A percentile compares a stretch with the other conserved stretches of the same genome.
phyloP scores from a whole-genome alignment of 2,329 filamentous ascomycete genomes.

The Aspergillus eucalypticola region DNA sequence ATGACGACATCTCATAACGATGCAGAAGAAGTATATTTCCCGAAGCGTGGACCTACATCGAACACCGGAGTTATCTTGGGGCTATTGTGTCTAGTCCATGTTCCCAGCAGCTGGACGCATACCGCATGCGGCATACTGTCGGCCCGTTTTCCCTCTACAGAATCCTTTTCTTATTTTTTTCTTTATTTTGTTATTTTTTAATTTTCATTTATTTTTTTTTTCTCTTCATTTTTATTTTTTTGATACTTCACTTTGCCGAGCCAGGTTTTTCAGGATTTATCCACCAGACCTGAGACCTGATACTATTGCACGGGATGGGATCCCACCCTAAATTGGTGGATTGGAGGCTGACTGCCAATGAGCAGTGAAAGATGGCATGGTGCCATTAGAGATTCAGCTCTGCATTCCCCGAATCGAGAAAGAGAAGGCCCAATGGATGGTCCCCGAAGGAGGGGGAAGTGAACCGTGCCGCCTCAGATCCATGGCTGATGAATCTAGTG shows the following conservation, averaged over 20 bases:
- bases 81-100: slow-evolving; percentile 11
- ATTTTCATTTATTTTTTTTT: neutral
- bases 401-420: slow-evolving; percentile 18
- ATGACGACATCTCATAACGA: slow-evolving; percentile 17
- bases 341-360: slow-evolving; percentile 20
- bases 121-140: slow-evolving; percentile 15
- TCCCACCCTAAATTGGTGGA: slow-evolving; percentile 12
- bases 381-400: slow-evolving; percentile 16
- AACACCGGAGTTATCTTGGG: slow-evolving; percentile 13
- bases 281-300: slow-evolving; percentile 1
- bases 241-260: neutral
- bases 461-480: slow-evolving; percentile 13
- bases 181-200: too few species aligned
- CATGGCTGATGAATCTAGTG: slow-evolving; percentile 10
- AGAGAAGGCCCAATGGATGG: slow-evolving; percentile 18
- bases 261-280: neutral
- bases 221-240: neutral
- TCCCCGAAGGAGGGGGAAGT: slow-evolving; percentile 2
- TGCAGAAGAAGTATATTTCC: slow-evolving; percentile 17
- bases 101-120: slow-evolving; percentile 11
- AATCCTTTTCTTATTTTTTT: too few species aligned
- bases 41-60: slow-evolving; percentile 20
- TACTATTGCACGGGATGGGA: slow-evolving; percentile 12
- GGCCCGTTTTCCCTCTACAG: slow-evolving; percentile 7
- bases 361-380: slow-evolving; percentile 13